These are phyloP conservation scores for Penicillium expansum DNA, from an alignment of 2,329 filamentous ascomycete species.

Conservation along the genomic window DNA sequence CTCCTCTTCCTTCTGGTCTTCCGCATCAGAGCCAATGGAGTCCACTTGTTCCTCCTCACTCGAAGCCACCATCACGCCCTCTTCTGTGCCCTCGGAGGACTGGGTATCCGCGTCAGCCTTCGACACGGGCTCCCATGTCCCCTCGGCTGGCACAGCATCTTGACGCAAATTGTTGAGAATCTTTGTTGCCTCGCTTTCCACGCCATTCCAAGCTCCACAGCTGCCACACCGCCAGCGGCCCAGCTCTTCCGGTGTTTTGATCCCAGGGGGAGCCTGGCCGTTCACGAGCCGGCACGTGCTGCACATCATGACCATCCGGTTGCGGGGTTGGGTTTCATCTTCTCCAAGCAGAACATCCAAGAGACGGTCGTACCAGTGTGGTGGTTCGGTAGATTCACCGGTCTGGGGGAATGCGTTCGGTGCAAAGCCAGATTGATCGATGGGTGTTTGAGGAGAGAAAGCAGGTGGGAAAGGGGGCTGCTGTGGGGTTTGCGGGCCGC, in stretches of 20 bases:
- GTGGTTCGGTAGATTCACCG: slow-evolving; percentile 39
- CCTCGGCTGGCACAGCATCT: slow-evolving; percentile 16
- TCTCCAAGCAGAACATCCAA: slow-evolving; percentile 90
- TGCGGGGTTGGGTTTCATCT: slow-evolving; percentile 88
- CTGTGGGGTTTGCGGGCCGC: slow-evolving; percentile 12
- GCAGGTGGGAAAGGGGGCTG: slow-evolving; percentile 10
- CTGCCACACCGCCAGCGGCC: slow-evolving; percentile 84
- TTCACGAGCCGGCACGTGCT: slow-evolving; percentile 81
- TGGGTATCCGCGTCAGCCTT: slow-evolving; percentile 18
- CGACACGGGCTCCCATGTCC: slow-evolving; percentile 25
- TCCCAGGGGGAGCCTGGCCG: slow-evolving; percentile 88
- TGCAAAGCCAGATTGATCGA: slow-evolving; percentile 47
- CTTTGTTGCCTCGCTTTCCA: slow-evolving; percentile 71
- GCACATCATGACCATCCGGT: slow-evolving; percentile 86
- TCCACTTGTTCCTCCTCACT: slow-evolving; percentile 30
- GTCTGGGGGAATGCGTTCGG: slow-evolving; percentile 47
- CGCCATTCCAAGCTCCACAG: slow-evolving; percentile 80
- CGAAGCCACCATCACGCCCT: slow-evolving; percentile 27
- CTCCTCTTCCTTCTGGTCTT: slow-evolving; percentile 15
- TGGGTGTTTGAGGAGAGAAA: slow-evolving; percentile 17
- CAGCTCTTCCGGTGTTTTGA: slow-evolving; percentile 71
- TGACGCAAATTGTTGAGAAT: slow-evolving; percentile 64
- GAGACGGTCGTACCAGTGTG: slow-evolving; percentile 92
- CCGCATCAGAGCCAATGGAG: slow-evolving; percentile 21
- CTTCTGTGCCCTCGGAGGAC: slow-evolving; percentile 24